Evolutionary conservation across 2,329 filamentous ascomycete genomes (phyloP), one percentile per base, ranked within the genome.

Genomic region (Epichloe elymi): DNA sequence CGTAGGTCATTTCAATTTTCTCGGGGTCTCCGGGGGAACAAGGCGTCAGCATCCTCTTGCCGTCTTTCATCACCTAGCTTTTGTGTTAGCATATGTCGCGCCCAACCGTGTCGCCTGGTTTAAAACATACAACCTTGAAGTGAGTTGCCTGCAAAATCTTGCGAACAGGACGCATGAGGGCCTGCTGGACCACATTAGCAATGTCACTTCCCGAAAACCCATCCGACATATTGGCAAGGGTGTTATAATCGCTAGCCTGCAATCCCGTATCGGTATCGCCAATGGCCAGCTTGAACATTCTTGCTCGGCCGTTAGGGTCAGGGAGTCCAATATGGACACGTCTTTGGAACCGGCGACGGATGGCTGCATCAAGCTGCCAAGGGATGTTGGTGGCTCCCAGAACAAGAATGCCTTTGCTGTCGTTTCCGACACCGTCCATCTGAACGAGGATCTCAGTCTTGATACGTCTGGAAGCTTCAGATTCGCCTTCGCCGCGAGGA

Each of bases 381-480:
- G 93, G 93, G 55, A 98, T 97, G 66, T 98, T 98, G 51, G 93
- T 98, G 50, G 93, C 93, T 54, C 93, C 93, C 3, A 98, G 79
- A 40, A 98, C 94, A 23, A 98, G 74, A 8, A 98, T 91, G 19
- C 91, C 93, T 61, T 86, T 89, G 55, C 86, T 91, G 68, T 98
- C 93, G 56, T 94, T 91, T 56, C 93, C 94, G 10, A 98, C 93
- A 70, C 93, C 94, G 61, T 98, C 93, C 93, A 98, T 98, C 69
- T 98, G 93, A 17, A 98, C 91, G 14, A 98, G 82, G 62, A 98
- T 82, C 69, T 98, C 93, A 0, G 93, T 98, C 73, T 98, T 98
- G 76, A 98, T 98, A 66, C 93, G 86, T 54, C 93, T 81, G 49
- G 90, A 96, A 1, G 94, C 93, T 74, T 98, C 93, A 1, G 90